Base-by-base conservation (phyloP, 768 basidiomycete species). In the Pleurotus sapidus region DNA sequence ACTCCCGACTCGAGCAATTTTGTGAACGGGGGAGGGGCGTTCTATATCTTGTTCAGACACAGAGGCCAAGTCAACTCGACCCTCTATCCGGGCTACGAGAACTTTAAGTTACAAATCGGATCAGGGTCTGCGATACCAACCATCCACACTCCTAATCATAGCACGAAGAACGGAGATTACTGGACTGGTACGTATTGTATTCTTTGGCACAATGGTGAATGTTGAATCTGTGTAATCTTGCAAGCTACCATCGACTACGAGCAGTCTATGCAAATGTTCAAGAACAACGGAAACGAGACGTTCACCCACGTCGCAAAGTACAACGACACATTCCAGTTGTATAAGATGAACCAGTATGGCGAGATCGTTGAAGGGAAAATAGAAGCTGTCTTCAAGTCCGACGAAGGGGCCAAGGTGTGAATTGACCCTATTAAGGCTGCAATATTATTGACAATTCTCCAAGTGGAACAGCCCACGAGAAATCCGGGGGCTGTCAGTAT, bases 261-360 rank as follows among this genome's bases (percentile, higher is more conserved):
- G 42, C 42, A 45, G 20, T n/a, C 42, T 11, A 45, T 51, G 49
- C 49, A 51, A 37, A 51, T 51, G 49, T 51, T 51, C 27, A 27
- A 51, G 49, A 37, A 37, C n/a, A 20, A 20, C 14, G 49, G 49
- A 37, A 51, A 51, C 17, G 49, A 51, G n/a, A 11, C 17, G 27
- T 34, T 51, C 17, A 51, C 49, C 9, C 37, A 34, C 34, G n/a
- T 15, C 4, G 49, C 49, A 9, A 17, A 23, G 5, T 51, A 51
- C 23, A 17, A 51, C 9, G 49, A 51, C 17, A 51, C 42, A n/a
- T 45, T 45, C 42, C 42, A 45, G 5, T 23, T 45, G n/a, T 45
- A 45, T 23, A 17, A 45, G 42, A 45, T 45, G n/a, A 45, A 45
- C 9, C 42, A 43, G 15, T 17, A n/a, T n/a, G 42, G 15, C 42